Evolutionary conservation across 192 early-diverging fungal genomes (phyloP).

Genomic region (Backusella liffmaniae): DNA sequence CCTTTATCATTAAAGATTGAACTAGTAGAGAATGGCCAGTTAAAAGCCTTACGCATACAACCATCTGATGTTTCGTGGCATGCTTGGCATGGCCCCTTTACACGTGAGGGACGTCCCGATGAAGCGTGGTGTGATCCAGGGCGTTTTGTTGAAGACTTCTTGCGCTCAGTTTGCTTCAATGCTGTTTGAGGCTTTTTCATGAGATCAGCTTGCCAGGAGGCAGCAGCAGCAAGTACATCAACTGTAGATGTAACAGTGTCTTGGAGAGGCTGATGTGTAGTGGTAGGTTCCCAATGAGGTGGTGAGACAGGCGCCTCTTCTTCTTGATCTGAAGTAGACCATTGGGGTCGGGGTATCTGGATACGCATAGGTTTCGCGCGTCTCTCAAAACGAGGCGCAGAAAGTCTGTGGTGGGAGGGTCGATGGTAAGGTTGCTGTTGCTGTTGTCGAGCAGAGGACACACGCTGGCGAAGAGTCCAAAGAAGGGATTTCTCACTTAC

Average conservation of each 20-base stretch:
- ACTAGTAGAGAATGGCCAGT: conserved; percentile 37
- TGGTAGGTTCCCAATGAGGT: not conserved
- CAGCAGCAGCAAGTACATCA: not conserved
- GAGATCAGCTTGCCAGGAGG: not conserved
- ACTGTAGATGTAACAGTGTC: not conserved
- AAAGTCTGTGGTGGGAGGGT: conserved; percentile 2
- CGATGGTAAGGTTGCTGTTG: not conserved
- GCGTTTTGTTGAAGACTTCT: not conserved
- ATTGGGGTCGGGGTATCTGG: conserved; percentile 18
- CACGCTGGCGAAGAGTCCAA: conserved; percentile 20
- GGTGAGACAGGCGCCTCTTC: not conserved
- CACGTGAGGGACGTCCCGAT: conserved; percentile 21
- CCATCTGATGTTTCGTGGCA: conserved; percentile 37
- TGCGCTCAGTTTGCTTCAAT: not conserved
- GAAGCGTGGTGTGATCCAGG: conserved; percentile 13
- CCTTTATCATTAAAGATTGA: conserved; percentile 35
- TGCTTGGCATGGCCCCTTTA: conserved; percentile 39
- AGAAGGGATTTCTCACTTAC: conserved; percentile 25
- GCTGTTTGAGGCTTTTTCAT: not conserved
- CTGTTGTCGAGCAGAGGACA: conserved; percentile 12
- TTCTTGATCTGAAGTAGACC: conserved; percentile 2
- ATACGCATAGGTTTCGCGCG: conserved; percentile 15
- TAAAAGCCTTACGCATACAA: conserved; percentile 43
- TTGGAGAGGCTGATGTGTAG: not conserved
- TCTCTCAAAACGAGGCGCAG: conserved; percentile 10